Evolutionary conservation across 179 eudicot genomes (phyloP).

Genomic region (Monotropa hypopitys): DNA sequence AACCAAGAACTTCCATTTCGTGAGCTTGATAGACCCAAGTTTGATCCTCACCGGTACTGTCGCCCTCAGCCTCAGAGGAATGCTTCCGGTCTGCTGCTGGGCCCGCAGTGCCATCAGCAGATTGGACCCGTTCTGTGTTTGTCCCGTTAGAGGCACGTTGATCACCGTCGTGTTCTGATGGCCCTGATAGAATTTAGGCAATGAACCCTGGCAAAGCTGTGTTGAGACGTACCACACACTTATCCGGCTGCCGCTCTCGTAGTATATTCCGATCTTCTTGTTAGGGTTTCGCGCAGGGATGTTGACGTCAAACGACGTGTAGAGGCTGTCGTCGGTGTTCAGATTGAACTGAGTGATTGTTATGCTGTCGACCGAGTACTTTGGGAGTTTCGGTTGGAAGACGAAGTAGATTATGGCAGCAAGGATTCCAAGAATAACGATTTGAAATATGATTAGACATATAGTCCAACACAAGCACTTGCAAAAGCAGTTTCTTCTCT

Average conservation of each 20-base stretch:
- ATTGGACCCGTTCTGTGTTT: constrained; percentile 28
- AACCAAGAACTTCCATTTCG: constrained; percentile 58
- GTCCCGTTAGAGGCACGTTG: constrained; percentile 29
- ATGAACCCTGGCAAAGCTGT: constrained; percentile 49
- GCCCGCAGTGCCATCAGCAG: constrained; percentile 23
- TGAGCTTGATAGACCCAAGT: constrained; percentile 57
- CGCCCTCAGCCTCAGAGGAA: constrained; percentile 45
- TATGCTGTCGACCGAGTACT: constrained; percentile 57
- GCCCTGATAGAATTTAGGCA: constrained; percentile 75
- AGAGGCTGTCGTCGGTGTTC: constrained; percentile 22
- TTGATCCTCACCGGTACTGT: constrained; percentile 57
- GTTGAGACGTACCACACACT: constrained; percentile 42
- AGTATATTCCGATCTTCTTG: constrained; percentile 63
- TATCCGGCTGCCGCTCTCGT: constrained; percentile 39
- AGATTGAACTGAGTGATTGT: constrained; percentile 36
- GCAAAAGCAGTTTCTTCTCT: constrained; percentile 28
- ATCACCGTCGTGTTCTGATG: constrained; percentile 64
- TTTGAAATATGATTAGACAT: constrained; percentile 22
- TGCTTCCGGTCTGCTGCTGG: constrained; percentile 42
- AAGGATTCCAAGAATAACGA: constrained; percentile 36
- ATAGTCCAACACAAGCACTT: constrained; percentile 49
- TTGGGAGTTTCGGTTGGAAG: constrained; percentile 60
- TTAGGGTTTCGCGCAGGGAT: constrained; percentile 69
- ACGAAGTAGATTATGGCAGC: constrained; percentile 50
- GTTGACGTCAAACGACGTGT: constrained; percentile 54